Base-by-base conservation (phyloP, 257 asterid species). In the Misopates orontium region DNA sequence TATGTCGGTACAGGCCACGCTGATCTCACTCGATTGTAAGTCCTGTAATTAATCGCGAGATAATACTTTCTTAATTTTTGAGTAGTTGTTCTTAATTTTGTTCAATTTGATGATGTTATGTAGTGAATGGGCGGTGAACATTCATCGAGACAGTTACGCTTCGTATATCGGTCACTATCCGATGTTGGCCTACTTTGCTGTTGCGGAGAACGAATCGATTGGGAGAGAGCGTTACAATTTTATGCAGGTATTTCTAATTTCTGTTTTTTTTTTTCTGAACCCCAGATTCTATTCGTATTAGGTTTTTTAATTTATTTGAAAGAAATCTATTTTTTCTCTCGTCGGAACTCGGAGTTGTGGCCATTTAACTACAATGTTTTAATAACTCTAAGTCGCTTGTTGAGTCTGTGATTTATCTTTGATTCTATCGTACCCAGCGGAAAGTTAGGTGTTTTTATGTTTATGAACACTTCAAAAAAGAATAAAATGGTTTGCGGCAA, bases 1-100 rank as follows among this genome's bases (percentile, higher is more conserved):
- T 94, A 94, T 71, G 99, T 94, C 50, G 99, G 99, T n/a, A 94
- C 99, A n/a, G 97, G 99, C 11, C 97, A 94, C 57, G 96, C 99
- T 31, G 97, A 88, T 58, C 78, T 88, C 91, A 94, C 82, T 57
- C 79, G 99, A 85, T 90, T 86, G 98, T 92, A 69, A 74, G 96
- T 71, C 24, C 1, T 4, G 23, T 49, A 25, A 45, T n/a, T 36
- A n/a, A n/a, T 3, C 11, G 8, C 1, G 51, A 16, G 8, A 16
- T 45, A 4, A 2, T n/a, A 1, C 1, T 14, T 45, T 2, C 15
- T 45, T 50, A 8, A 19, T 32, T 70, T 61, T 56, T 17, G 17
- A 7, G 4, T 9, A 40, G 8, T n/a, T 45, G 20, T 22, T 49
- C 21, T 58, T 25, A 49, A 36, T 45, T 4, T 45, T 23, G 16